A percentile compares a stretch with the other conserved stretches of the same genome.
These are phyloP conservation scores for Colletotrichum caudatum DNA, from an alignment of 2,329 filamentous ascomycete species.

Conservation along the genomic window DNA sequence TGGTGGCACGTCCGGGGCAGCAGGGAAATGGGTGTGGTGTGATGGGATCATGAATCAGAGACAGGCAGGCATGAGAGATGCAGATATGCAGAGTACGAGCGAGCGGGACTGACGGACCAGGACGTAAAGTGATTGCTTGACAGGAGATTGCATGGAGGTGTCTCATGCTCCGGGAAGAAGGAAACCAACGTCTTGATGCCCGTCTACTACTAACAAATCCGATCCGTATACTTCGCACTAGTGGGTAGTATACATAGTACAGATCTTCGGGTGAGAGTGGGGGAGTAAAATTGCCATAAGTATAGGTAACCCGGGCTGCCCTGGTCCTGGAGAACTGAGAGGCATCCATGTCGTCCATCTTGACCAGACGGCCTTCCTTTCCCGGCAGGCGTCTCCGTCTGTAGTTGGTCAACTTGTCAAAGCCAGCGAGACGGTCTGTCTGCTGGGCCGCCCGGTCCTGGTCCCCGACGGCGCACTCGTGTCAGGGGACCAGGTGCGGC, in stretches of 20 bases:
- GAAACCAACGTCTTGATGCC: constrained; percentile 7
- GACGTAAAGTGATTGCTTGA: not conserved
- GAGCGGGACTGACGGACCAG: constrained; percentile 9
- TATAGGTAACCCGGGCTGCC: not conserved
- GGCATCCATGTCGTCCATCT: not conserved
- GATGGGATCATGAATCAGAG: constrained; percentile 15
- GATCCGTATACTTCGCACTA: too few species aligned
- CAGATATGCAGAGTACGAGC: constrained; percentile 10
- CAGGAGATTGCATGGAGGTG: constrained; percentile 30
- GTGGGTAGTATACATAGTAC: too few species aligned
- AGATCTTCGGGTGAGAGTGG: not conserved
- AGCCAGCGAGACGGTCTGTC: not conserved
- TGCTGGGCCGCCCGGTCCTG: not conserved
- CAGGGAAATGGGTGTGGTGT: constrained; percentile 3
- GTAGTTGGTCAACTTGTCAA: constrained; percentile 20
- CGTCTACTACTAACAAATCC: constrained; percentile 13
- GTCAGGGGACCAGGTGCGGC: too few species aligned
- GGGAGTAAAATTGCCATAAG: constrained; percentile 12
- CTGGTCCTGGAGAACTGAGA: constrained; percentile 4
- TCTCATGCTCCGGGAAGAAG: not conserved
- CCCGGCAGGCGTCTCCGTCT: constrained; percentile 27
- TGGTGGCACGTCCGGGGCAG: constrained; percentile 23
- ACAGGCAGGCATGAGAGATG: constrained; percentile 6
- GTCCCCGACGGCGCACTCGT: not conserved
- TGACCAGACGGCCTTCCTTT: constrained; percentile 36